These are phyloP conservation scores for Sonneratia caseolaris DNA, from an alignment of 345 rosid species.

Conservation along the genomic window DNA sequence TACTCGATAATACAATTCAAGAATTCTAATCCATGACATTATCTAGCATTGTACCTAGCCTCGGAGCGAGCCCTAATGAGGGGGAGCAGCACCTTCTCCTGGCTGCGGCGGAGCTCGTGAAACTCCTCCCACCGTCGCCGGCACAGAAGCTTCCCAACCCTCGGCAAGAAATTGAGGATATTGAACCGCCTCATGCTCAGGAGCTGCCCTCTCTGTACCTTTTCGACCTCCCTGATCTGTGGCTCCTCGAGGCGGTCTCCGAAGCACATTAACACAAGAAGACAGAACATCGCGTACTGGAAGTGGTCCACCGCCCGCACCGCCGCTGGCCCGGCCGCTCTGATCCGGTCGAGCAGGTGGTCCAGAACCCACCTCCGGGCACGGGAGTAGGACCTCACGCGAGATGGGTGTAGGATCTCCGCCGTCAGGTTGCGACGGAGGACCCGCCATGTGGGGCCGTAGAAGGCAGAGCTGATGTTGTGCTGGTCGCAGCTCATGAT, in stretches of 20 bases:
- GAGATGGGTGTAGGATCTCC: slow-evolving; percentile 10
- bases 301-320: slow-evolving; percentile 8
- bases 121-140: slow-evolving; percentile 6
- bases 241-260: slow-evolving; percentile 7
- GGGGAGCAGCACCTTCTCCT: not conserved
- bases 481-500: slow-evolving; percentile 7
- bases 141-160: not conserved
- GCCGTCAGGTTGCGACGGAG: slow-evolving; percentile 12
- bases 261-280: slow-evolving; percentile 11
- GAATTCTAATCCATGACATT: too few species aligned
- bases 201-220: not conserved
- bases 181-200: not conserved
- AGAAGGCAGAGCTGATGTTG: slow-evolving; percentile 8
- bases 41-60: not conserved
- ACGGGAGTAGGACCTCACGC: slow-evolving; percentile 6
- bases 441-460: slow-evolving; percentile 11
- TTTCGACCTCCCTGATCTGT: slow-evolving; percentile 5
- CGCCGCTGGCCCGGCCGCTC: not conserved
- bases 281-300: slow-evolving; percentile 12
- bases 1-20: too few species aligned
- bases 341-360: not conserved
- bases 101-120: not conserved
- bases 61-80: slow-evolving; percentile 6
- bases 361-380: slow-evolving; percentile 5
- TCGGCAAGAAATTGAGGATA: slow-evolving; percentile 1